These are phyloP conservation scores for Paecilomyces dactylethromorphus DNA, from an alignment of 2,329 filamentous ascomycete species.

Conservation along the genomic window DNA sequence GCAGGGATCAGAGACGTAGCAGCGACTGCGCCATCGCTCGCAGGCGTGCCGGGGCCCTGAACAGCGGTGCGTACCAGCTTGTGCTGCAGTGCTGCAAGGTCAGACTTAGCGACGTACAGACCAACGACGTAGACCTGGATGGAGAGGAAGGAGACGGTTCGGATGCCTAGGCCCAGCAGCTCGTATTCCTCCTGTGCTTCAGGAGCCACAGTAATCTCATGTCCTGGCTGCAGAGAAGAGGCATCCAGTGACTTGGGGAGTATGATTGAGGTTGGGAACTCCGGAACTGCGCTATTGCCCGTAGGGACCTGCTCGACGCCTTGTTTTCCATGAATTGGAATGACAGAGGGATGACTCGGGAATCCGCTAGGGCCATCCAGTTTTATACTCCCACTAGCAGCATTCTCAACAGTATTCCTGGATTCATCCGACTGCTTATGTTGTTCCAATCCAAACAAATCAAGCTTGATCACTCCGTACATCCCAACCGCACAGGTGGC, in stretches of 20 bases:
- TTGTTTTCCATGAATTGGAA: constrained; percentile 42
- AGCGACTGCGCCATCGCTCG: constrained; percentile 49
- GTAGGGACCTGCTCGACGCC: constrained; percentile 72
- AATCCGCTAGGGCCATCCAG: constrained; percentile 37
- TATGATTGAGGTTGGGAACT: constrained; percentile 67
- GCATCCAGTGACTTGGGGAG: constrained; percentile 45
- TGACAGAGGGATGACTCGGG: constrained; percentile 23
- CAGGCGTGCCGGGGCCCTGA: constrained; percentile 15
- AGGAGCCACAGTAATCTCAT: constrained; percentile 29
- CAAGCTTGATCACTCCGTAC: constrained; percentile 33
- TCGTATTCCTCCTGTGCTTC: constrained; percentile 65
- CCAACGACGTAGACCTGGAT: constrained; percentile 95
- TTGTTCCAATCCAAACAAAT: constrained; percentile 26
- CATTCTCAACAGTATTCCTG: background rate
- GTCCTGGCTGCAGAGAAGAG: constrained; percentile 27
- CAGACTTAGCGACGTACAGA: constrained; percentile 78
- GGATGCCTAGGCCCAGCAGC: constrained; percentile 77
- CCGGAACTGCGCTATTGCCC: constrained; percentile 70
- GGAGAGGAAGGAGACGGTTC: constrained; percentile 80
- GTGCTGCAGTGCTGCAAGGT: constrained; percentile 73
- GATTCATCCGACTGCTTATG: constrained; percentile 8
- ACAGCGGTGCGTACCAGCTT: constrained; percentile 65
- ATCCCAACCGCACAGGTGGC: constrained; percentile 32
- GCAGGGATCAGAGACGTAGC: constrained; percentile 77
- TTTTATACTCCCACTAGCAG: constrained; percentile 20